These are phyloP conservation scores for Ophiostoma australiae DNA, from an alignment of 2,329 filamentous ascomycete species.

Conservation along the genomic window DNA sequence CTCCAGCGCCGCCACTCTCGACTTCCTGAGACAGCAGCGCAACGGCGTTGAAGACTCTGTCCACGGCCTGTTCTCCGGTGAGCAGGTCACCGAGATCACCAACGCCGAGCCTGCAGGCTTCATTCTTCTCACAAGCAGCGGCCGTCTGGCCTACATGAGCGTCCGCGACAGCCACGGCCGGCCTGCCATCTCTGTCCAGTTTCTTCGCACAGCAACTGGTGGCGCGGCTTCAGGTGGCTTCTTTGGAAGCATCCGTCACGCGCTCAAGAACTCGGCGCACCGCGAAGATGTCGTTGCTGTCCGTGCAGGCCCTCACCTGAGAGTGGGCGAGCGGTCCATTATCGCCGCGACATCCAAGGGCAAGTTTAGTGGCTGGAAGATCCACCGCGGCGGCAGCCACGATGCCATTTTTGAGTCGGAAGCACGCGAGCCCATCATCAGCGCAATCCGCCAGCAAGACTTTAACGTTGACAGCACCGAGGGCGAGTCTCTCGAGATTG, in stretches of 20 bases:
- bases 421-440: conserved; percentile 58
- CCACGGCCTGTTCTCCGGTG: conserved; percentile 69
- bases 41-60: conserved; percentile 73
- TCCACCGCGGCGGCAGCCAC: conserved; percentile 82
- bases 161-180: conserved; percentile 83
- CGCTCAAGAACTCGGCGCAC: conserved; percentile 63
- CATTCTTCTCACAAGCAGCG: conserved; percentile 76
- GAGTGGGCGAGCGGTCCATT: conserved; percentile 78
- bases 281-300: conserved; percentile 78
- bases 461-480: conserved; percentile 46
- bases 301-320: conserved; percentile 63
- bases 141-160: conserved; percentile 79
- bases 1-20: conserved; percentile 77
- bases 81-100: conserved; percentile 70
- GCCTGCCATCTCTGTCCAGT: conserved; percentile 71
- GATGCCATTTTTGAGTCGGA: conserved; percentile 69
- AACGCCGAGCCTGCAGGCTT: conserved; percentile 84
- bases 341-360: conserved; percentile 74
- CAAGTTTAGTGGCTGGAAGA: conserved; percentile 76
- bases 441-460: conserved; percentile 55
- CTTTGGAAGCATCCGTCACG: conserved; percentile 75
- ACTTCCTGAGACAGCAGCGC: conserved; percentile 75
- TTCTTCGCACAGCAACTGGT: conserved; percentile 61
- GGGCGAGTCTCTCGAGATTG: conserved; percentile 60
- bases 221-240: conserved; percentile 59